Percentiles rank a stretch among this genome's conserved stretches.
Evolutionary conservation across 371 early-diverging fungal genomes (phyloP).

Genomic region (Scutellospora calospora): DNA sequence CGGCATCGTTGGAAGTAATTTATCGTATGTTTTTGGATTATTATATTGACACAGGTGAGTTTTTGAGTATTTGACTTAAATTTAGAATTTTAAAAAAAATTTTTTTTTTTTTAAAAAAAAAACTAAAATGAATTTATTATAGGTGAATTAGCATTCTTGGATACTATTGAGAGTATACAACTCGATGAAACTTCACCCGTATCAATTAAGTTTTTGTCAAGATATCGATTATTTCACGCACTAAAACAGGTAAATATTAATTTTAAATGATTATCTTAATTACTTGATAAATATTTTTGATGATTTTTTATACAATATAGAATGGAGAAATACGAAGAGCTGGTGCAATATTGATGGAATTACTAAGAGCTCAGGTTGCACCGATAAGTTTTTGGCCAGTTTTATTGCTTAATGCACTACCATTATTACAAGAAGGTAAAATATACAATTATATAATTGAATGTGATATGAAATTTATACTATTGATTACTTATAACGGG

Average conservation of each 20-base stretch:
- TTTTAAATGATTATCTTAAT: not conserved
- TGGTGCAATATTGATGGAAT: not conserved
- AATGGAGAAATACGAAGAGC: not conserved
- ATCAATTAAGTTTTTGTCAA: constrained; percentile 35
- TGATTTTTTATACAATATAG: not conserved
- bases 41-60: constrained; percentile 31
- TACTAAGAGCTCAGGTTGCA: constrained; percentile 15
- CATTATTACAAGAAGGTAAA: constrained; percentile 38
- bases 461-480: no score
- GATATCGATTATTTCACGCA: constrained; percentile 24
- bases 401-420: constrained; percentile 35
- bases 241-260: constrained; percentile 7
- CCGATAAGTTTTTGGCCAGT: constrained; percentile 35
- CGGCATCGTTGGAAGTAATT: constrained; percentile 7
- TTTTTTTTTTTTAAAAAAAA: not conserved
- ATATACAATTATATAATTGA: not conserved
- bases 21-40: constrained; percentile 20
- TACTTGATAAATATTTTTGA: not conserved
- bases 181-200: constrained; percentile 3
- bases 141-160: constrained; percentile 24
- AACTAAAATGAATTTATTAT: not conserved
- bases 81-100: not conserved
- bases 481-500: not conserved
- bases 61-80: not conserved
- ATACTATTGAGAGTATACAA: constrained; percentile 31